A percentile compares a stretch with the other conserved stretches of the same genome.
phyloP scores from a whole-genome alignment of 345 rosid genomes.

The Rhodamnia argentea region DNA sequence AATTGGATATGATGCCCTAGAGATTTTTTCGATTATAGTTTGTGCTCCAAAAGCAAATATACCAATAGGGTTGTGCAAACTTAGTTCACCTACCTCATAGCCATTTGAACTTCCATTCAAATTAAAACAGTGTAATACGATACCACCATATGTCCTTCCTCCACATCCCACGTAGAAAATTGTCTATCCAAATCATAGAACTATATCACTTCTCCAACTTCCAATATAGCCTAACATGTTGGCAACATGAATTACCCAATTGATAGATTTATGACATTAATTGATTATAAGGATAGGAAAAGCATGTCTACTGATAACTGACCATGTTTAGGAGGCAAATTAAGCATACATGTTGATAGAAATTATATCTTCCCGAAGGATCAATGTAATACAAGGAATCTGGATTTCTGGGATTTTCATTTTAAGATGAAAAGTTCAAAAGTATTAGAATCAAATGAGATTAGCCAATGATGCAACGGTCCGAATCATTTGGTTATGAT shows the following conservation, averaged over 20 bases:
- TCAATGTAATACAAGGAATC: constrained; percentile 72
- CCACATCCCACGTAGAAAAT: constrained; percentile 84
- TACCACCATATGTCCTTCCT: constrained; percentile 43
- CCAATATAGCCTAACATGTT: constrained; percentile 51
- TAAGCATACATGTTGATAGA: constrained; percentile 56
- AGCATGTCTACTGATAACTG: not conserved
- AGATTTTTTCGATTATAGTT: too few species aligned
- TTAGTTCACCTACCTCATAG: constrained; percentile 32
- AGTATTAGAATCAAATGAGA: too few species aligned
- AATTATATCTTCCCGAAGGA: constrained; percentile 62
- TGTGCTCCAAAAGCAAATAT: not conserved
- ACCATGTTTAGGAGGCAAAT: not conserved
- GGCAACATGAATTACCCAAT: not conserved
- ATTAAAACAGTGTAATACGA: constrained; percentile 78
- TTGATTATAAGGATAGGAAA: not conserved
- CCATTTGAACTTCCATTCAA: constrained; percentile 45
- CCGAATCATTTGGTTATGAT: too few species aligned
- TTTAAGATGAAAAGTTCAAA: too few species aligned
- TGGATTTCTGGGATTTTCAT: constrained; percentile 39
- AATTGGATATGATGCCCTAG: too few species aligned
- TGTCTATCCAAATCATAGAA: constrained; percentile 70
- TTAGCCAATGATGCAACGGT: too few species aligned
- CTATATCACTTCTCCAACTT: constrained; percentile 75
- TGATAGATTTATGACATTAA: too few species aligned
- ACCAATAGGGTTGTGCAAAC: not conserved